Conservation (phyloP, 1,284 basidiomycete species). For the Moesziomyces parantarcticus region DNA sequence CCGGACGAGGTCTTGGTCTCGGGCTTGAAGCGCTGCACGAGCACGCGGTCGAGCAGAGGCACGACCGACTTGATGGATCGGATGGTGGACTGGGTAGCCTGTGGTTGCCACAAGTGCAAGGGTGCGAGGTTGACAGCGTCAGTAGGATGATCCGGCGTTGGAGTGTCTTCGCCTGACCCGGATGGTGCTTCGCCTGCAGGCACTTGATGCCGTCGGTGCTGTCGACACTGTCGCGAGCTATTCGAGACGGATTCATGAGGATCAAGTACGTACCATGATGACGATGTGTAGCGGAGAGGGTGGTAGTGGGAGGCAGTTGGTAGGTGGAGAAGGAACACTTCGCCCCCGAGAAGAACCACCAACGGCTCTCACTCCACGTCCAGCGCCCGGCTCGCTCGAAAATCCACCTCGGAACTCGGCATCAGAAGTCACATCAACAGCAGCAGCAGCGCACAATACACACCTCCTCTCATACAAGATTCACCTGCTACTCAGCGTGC, state of each 20-base stretch:
- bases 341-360: constrained; percentile 14
- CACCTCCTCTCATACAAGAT: too few species aligned
- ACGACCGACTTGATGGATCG: constrained; percentile 87
- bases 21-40: constrained; percentile 96
- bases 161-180: not conserved
- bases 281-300: constrained; percentile 4
- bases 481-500: too few species aligned
- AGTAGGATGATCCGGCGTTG: not conserved
- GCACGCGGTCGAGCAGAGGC: constrained; percentile 93
- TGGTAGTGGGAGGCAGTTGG: constrained; percentile 3
- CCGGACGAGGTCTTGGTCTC: constrained; percentile 73
- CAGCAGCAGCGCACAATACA: too few species aligned
- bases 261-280: constrained; percentile 29
- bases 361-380: not conserved
- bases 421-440: too few species aligned
- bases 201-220: too few species aligned
- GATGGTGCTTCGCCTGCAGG: too few species aligned
- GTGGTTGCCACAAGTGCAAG: not conserved
- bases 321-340: constrained; percentile 1
- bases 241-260: too few species aligned
- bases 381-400: constrained; percentile 1
- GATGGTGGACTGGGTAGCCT: constrained; percentile 62
- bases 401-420: constrained; percentile 34
- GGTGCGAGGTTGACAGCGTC: not conserved
- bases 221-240: too few species aligned